These are phyloP conservation scores for Scheffersomyces quercinus DNA, from an alignment of 1,139 yeast genomes.

Conservation along the genomic window DNA sequence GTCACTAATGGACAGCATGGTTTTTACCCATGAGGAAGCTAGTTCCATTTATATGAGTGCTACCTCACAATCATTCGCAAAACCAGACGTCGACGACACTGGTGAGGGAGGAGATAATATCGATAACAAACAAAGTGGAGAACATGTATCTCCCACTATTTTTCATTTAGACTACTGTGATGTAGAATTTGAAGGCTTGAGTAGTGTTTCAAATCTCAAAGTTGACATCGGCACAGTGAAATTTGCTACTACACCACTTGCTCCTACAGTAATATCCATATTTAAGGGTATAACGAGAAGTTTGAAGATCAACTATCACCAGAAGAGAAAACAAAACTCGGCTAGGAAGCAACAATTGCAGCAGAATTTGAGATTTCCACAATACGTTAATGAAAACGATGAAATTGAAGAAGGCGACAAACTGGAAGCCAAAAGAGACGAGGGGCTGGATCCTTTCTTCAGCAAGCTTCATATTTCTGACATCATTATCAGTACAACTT, in stretches of 20 bases:
- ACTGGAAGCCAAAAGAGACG: constrained; percentile 8
- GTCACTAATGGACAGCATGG: constrained; percentile 58
- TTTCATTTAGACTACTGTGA: constrained; percentile 36
- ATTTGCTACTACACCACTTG: constrained; percentile 41
- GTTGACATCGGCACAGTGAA: constrained; percentile 47
- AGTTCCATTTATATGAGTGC: constrained; percentile 86
- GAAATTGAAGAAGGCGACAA: constrained; percentile 8
- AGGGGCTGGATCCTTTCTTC: constrained; percentile 21
- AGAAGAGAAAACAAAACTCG: constrained; percentile 22
- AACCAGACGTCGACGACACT: constrained; percentile 7
- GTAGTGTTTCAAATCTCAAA: constrained; percentile 46
- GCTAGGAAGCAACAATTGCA: constrained; percentile 3
- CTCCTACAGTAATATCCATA: constrained; percentile 34
- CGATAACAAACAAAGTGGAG: constrained; percentile 8
- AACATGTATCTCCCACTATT: constrained; percentile 12
- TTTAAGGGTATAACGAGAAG: constrained; percentile 34
- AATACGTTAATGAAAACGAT: constrained; percentile 26
- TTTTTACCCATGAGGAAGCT: constrained; percentile 69
- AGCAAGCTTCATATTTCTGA: constrained; percentile 33
- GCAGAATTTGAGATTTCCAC: constrained; percentile 27
- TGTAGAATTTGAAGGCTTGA: constrained; percentile 54
- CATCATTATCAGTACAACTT: constrained; percentile 42
- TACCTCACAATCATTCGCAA: constrained; percentile 44
- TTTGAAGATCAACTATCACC: constrained; percentile 33
- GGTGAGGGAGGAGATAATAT: constrained; percentile 2